Evolutionary conservation across 148 eudicot genomes (phyloP), one percentile per base, ranked within the genome.

Genomic region (Cornus florida): DNA sequence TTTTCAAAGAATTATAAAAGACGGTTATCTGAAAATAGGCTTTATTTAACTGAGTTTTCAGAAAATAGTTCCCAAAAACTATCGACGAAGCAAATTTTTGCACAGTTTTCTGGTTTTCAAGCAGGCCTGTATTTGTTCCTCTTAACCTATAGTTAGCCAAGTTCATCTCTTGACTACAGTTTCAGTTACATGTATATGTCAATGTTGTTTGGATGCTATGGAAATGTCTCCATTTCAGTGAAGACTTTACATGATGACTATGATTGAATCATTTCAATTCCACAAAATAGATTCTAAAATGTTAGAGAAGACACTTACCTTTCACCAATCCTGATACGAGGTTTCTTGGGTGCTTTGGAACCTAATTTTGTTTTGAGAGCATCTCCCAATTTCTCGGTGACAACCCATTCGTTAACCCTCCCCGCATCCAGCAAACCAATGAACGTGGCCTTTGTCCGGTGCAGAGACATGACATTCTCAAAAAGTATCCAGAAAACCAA

Each of bases 381-480:
- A 76, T 92, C 91, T 43, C 98, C 98, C 7, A 94, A 48, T 84
- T 94, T 94, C 75, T 94, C 94, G 0, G 98, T 94, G 32, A 94
- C 98, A 32, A 94, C 84, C 98, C 98, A 94, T 74, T 94, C 97
- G 28, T 94, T 92, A 12, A 86, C 98, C 48, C 94, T 85, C 10
- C 91, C 89, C 0, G 87, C 88, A 83, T 92, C 97, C 7, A 94
- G 69, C 32, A 94, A 86, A 1, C 98, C 98, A 6, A 94, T 92
- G 41, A 94, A 79, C 11, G 95, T 92, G 9, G 95, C 98, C 80
- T 92, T 92, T 0, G 97, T 92, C 38, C 98, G 86, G 66, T 94
- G 98, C 71, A 94, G 48, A 17, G 97, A 91, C 98, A 94, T 94
- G 0, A 94, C 98, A 69, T 94, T 94, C 82, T 94, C 98, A 24